Evolutionary conservation across 495 filamentous ascomycete genomes (phyloP).

Genomic region (Lichina pygmaea): DNA sequence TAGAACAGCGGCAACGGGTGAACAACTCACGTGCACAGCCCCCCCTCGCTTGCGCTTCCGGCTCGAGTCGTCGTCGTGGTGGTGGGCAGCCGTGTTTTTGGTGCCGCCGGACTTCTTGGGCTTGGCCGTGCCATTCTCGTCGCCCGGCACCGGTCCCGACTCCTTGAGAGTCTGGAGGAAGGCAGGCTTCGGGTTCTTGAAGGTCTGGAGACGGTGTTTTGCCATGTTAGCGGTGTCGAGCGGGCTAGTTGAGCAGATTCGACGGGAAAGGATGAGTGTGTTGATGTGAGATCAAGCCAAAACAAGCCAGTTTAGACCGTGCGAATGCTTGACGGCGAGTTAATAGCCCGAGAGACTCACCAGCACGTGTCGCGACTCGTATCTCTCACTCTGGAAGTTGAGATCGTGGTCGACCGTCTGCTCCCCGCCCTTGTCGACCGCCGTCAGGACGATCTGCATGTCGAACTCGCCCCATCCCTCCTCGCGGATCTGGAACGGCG

Average conservation of each 20-base stretch:
- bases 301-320: constrained; percentile 7
- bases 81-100: constrained; percentile 8
- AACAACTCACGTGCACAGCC: constrained; percentile 4
- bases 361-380: constrained; percentile 60
- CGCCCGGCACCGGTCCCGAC: constrained; percentile 59
- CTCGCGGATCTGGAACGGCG: constrained; percentile 74
- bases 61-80: constrained; percentile 14
- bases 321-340: constrained; percentile 79
- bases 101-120: constrained; percentile 9
- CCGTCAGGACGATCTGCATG: constrained; percentile 58
- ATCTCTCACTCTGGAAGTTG: constrained; percentile 59
- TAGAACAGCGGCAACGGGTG: no score
- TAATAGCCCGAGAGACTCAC: constrained; percentile 18
- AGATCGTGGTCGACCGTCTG: constrained; percentile 63
- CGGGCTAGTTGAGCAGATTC: not conserved
- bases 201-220: constrained; percentile 21
- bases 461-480: constrained; percentile 99
- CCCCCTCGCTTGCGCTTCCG: constrained; percentile 22
- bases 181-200: constrained; percentile 75
- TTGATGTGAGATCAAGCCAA: not conserved
- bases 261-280: not conserved
- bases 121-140: constrained; percentile 17
- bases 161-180: constrained; percentile 47
- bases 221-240: not conserved
- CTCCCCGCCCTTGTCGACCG: constrained; percentile 67